These are phyloP conservation scores for Tolypocladium cylindrosporum DNA, from an alignment of 2,329 filamentous ascomycete genomes.

Conservation along the genomic window DNA sequence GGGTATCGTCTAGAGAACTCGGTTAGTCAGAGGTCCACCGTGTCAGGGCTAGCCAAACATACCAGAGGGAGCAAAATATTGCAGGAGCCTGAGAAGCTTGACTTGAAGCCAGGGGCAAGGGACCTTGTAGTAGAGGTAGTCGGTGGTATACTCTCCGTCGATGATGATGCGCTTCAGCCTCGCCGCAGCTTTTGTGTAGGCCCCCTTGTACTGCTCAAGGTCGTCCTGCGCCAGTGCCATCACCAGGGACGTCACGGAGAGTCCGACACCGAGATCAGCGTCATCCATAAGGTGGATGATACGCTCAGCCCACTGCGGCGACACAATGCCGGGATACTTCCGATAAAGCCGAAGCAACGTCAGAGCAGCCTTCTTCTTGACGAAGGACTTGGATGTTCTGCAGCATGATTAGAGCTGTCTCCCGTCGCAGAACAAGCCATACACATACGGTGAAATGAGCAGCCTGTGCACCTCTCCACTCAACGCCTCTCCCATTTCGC, in stretches of 20 bases:
- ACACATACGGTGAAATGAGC: slow-evolving; percentile 79
- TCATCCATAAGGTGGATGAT: slow-evolving; percentile 99
- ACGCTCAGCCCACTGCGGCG: slow-evolving; percentile 93
- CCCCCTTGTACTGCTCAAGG: slow-evolving; percentile 86
- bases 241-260: slow-evolving; percentile 91
- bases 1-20: slow-evolving; percentile 62
- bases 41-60: slow-evolving; percentile 15
- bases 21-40: neutral
- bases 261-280: slow-evolving; percentile 79
- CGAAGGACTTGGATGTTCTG: slow-evolving; percentile 78
- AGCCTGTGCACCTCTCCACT: slow-evolving; percentile 87
- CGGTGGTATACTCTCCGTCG: slow-evolving; percentile 77
- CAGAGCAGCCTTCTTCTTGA: slow-evolving; percentile 97
- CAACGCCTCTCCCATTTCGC: slow-evolving; percentile 93
- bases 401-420: slow-evolving; percentile 5
- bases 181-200: slow-evolving; percentile 87
- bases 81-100: slow-evolving; percentile 80
- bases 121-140: slow-evolving; percentile 99
- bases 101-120: slow-evolving; percentile 98
- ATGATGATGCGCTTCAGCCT: slow-evolving; percentile 83
- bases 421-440: neutral
- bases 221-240: slow-evolving; percentile 93
- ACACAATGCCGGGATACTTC: slow-evolving; percentile 87
- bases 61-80: slow-evolving; percentile 95
- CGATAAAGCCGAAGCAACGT: slow-evolving; percentile 89